Conservation (phyloP, 306 rosid species). For the Glycine latifolia region DNA sequence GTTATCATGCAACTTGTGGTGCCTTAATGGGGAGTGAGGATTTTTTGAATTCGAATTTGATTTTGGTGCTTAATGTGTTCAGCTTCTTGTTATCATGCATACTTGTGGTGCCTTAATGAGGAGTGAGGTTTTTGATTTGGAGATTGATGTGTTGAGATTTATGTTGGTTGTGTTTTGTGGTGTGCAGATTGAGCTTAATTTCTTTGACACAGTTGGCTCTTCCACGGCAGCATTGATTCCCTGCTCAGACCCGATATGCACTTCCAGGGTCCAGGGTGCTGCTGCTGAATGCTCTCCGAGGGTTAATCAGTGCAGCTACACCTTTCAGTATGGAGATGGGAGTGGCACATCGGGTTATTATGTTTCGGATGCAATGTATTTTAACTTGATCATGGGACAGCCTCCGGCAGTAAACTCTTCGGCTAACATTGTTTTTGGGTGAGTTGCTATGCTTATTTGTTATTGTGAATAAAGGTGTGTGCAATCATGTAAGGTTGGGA, state of each 20-base stretch:
- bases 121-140: conserved; percentile 26
- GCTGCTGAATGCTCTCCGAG: conserved; percentile 70
- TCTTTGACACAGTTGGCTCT: conserved; percentile 75
- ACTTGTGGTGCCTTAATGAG: conserved; percentile 18
- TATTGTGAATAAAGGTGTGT: conserved; percentile 13
- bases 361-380: conserved; percentile 73
- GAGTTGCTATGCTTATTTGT: conserved; percentile 51
- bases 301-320: conserved; percentile 81
- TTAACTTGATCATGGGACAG: conserved; percentile 80
- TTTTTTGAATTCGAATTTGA: too few species aligned
- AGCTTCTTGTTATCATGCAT: conserved; percentile 21
- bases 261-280: conserved; percentile 63
- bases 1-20: too few species aligned
- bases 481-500: conserved; percentile 25
- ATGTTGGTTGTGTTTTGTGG: conserved; percentile 40
- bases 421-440: conserved; percentile 85
- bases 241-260: conserved; percentile 82
- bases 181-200: conserved; percentile 82
- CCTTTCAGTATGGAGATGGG: conserved; percentile 87
- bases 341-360: conserved; percentile 89
- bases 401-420: conserved; percentile 70
- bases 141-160: background rate
- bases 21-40: too few species aligned
- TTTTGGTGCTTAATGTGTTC: too few species aligned
- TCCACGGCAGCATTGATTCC: conserved; percentile 65